Conservation (phyloP, 495 filamentous ascomycete genomes). For the Penicillium soppii region DNA sequence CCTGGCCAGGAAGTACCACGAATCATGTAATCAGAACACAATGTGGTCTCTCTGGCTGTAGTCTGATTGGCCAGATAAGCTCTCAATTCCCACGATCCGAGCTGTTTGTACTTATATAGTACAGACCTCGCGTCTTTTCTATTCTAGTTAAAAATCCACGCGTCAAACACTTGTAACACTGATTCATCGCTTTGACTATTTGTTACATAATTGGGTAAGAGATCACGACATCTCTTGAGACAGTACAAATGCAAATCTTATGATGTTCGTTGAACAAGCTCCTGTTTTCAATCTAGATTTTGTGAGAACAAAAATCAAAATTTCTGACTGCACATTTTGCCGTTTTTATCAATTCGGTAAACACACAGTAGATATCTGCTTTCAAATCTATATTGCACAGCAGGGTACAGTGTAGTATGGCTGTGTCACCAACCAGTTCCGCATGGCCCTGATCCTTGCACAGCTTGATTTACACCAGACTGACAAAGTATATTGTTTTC, state of each 20-base stretch:
- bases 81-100: background rate
- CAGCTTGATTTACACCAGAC: background rate
- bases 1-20: no score
- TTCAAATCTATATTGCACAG: conserved; percentile 15
- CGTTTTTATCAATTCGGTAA: no score
- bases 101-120: background rate
- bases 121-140: background rate
- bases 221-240: background rate
- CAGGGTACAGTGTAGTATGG: conserved; percentile 17
- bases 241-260: background rate
- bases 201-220: background rate
- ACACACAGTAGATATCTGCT: background rate
- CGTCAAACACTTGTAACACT: background rate
- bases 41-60: background rate
- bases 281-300: no score
- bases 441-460: conserved; percentile 1
- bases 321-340: no score
- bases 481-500: background rate
- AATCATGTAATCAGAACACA: no score
- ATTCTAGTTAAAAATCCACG: background rate
- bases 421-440: conserved; percentile 16
- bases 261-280: no score
- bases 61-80: background rate
- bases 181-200: background rate
- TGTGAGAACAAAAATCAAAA: no score